Conservation (phyloP, 2,329 filamentous ascomycete genomes). For the Cordyceps tenuipes region DNA sequence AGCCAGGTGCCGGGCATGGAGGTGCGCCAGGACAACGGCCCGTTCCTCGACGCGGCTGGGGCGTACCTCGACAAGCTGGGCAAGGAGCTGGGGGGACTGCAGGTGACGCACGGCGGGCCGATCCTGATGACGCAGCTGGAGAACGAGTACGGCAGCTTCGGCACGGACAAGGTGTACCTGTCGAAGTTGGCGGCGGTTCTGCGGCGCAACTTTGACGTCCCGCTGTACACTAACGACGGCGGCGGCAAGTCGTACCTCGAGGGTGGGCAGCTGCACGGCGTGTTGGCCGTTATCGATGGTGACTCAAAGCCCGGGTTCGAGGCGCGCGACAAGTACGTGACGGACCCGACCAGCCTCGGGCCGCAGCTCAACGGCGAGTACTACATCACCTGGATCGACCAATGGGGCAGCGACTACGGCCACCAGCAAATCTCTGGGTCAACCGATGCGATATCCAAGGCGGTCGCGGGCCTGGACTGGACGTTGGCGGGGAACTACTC, state of each 20-base stretch:
- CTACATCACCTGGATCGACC: slow-evolving; percentile 35
- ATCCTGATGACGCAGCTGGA: slow-evolving; percentile 44
- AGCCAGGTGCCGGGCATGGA: slow-evolving; percentile 30
- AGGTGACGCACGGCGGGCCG: slow-evolving; percentile 34
- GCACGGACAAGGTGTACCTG: slow-evolving; percentile 36
- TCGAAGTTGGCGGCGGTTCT: slow-evolving; percentile 33
- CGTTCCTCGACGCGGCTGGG: slow-evolving; percentile 29
- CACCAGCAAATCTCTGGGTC: slow-evolving; percentile 27
- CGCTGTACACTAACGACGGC: slow-evolving; percentile 43
- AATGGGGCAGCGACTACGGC: slow-evolving; percentile 32
- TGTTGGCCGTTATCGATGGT: slow-evolving; percentile 39
- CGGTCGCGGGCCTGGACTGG: slow-evolving; percentile 28
- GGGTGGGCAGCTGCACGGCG: slow-evolving; percentile 34
- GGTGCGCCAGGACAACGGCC: slow-evolving; percentile 32
- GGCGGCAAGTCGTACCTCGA: slow-evolving; percentile 33
- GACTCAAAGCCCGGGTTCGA: slow-evolving; percentile 31
- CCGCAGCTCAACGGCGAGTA: slow-evolving; percentile 42
- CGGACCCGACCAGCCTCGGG: slow-evolving; percentile 32
- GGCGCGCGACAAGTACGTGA: slow-evolving; percentile 34
- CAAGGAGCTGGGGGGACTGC: slow-evolving; percentile 26
- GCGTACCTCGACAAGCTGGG: slow-evolving; percentile 32
- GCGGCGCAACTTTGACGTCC: slow-evolving; percentile 31
- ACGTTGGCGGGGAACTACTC: slow-evolving; percentile 31
- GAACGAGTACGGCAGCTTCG: slow-evolving; percentile 44
- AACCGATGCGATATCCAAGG: slow-evolving; percentile 17